A percentile compares a stretch with the other conserved stretches of the same genome.
phyloP scores from a whole-genome alignment of 1,139 yeast species.

The Pichia sp. region DNA sequence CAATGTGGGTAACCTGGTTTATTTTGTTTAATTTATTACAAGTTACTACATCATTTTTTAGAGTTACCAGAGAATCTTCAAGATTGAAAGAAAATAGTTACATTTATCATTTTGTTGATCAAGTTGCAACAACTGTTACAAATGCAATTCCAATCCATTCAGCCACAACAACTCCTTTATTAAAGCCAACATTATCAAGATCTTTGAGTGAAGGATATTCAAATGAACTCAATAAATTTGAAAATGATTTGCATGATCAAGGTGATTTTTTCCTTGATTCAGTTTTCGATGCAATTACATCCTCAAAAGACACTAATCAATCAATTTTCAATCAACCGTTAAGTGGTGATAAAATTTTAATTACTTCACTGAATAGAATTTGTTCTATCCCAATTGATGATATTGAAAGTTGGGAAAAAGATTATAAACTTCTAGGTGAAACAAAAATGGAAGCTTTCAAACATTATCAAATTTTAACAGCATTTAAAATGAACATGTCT shows the following conservation, averaged over 20 bases:
- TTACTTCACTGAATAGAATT: constrained; percentile 22
- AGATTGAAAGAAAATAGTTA: constrained; percentile 18
- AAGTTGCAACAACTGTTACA: constrained; percentile 8
- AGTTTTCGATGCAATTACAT: constrained; percentile 50
- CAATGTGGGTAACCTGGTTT: constrained; percentile 48
- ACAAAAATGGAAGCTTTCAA: constrained; percentile 14
- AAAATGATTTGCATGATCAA: constrained; percentile 41
- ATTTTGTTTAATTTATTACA: constrained; percentile 40
- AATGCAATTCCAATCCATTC: constrained; percentile 9
- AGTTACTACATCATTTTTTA: constrained; percentile 32
- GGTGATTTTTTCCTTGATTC: constrained; percentile 55
- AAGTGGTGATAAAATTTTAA: constrained; percentile 18
- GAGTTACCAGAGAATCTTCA: constrained; percentile 28
- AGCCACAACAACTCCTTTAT: constrained; percentile 11
- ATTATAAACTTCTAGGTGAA: constrained; percentile 6
- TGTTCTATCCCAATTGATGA: constrained; percentile 21
- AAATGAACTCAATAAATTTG: constrained; percentile 29
- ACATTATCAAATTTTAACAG: constrained; percentile 21
- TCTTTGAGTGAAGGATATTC: constrained; percentile 29
- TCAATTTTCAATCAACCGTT: constrained; percentile 20
- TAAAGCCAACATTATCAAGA: constrained; percentile 24
- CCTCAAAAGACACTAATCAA: constrained; percentile 22
- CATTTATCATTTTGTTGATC: constrained; percentile 15
- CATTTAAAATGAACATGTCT: constrained; percentile 37
- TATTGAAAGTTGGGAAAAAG: constrained; percentile 10